Evolutionary conservation across 73 alveolate species (phyloP), one percentile per base, ranked within the genome.

Genomic region (Urostyla sp.): DNA sequence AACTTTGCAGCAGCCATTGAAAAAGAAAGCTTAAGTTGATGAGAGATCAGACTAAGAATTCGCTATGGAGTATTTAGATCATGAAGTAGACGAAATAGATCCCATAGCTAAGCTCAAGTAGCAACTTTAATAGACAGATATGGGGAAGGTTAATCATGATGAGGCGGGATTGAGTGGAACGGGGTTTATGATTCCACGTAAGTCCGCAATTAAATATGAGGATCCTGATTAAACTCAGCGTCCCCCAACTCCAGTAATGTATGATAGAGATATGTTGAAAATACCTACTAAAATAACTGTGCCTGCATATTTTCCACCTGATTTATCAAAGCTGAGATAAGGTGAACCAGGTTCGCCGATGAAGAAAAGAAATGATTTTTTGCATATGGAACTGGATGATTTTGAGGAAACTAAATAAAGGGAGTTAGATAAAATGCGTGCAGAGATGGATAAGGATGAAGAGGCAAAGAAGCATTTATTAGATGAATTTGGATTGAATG

Each of bases 251-350:
- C 79, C 79, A 38, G 61, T 63, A 27, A 3, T 28, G 11, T 57
- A 63, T 63, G 40, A 50, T n/a, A 5, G 37, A 10, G 35, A 35
- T 6, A 31, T 43, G 20, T 43, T 63, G 40, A 63, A 63, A 6
- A 63, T 63, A 3, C 79, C 79, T 20, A 15, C 15, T 2, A 43
- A 34, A 40, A 36, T 63, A 8, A 63, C 20, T 21, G 79, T 63
- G 32, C 79, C 79, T 20, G 79, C 79, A 16, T 63, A 38, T 23
- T 63, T 63, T 27, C 79, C 79, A 10, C n/a, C n/a, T n/a, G n/a
- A n/a, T n/a, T n/a, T n/a, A n/a, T n/a, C n/a, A n/a, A n/a, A n/a
- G n/a, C n/a, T n/a, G n/a, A n/a, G n/a, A n/a, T n/a, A n/a, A n/a
- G n/a, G n/a, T n/a, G n/a, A n/a, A n/a, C n/a, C n/a, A n/a, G n/a